These are phyloP conservation scores for Dryas alaskensis DNA, from an alignment of 306 rosid genomes.

Conservation along the genomic window DNA sequence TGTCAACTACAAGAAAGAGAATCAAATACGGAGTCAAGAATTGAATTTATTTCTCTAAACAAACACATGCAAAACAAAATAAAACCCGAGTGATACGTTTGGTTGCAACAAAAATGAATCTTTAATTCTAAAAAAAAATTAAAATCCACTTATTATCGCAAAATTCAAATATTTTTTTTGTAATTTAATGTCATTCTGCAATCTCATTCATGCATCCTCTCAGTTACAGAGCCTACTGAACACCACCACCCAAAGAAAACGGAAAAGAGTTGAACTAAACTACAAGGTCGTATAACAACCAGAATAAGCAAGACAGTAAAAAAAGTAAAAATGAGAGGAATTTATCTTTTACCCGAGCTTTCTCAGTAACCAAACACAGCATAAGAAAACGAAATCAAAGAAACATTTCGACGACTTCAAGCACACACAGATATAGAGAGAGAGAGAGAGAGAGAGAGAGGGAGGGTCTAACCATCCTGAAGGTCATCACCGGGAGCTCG, in stretches of 20 bases:
- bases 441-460: neutral
- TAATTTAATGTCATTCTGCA: neutral
- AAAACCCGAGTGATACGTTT: neutral
- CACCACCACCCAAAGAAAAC: too few species aligned
- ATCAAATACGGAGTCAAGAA: conserved; percentile 7
- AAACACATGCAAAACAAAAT: neutral
- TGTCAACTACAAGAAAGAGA: conserved; percentile 43
- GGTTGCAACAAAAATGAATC: neutral
- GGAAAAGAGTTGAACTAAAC: neutral
- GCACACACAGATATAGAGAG: neutral
- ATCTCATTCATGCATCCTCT: neutral
- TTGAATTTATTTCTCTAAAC: neutral
- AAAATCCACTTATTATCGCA: neutral
- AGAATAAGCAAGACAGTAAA: neutral
- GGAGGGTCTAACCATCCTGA: conserved; percentile 39
- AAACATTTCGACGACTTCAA: neutral
- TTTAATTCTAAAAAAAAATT: neutral
- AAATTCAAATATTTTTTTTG: neutral
- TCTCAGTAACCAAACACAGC: conserved; percentile 19
- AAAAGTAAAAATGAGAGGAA: neutral
- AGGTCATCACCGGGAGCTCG: conserved; percentile 44
- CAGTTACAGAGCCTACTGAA: neutral
- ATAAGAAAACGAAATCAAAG: neutral
- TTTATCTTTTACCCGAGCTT: neutral
- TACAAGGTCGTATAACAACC: neutral